Evolutionary conservation across 2,329 filamentous ascomycete genomes (phyloP), one percentile per base, ranked within the genome.

Genomic region (Aureobasidium sp.): DNA sequence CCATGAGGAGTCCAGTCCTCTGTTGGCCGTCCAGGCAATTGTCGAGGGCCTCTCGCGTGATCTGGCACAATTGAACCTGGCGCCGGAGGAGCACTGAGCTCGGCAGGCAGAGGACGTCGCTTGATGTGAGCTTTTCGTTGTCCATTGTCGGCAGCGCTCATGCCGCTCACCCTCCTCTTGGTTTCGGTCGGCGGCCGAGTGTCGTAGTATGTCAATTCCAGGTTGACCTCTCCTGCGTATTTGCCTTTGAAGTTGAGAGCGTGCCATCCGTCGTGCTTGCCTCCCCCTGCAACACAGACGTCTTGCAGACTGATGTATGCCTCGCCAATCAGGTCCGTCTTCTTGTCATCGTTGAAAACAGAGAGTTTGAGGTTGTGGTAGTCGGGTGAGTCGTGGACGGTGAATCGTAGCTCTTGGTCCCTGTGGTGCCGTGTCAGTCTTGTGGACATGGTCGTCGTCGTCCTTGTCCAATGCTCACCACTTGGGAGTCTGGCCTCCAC

Each of bases 341-440:
- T 94, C 74, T 96, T 97, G 71, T 98, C 93, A 64, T 98, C 93
- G 66, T 95, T 96, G 74, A 98, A 98, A 5, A 97, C 81, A 2
- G 91, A 96, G 14, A 97, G 79, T 68, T 98, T 98, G 54, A 98
- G 79, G 67, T 90, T 88, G 71, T 89, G 90, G 74, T 98, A 98
- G 71, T 98, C 93, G 16, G 90, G 85, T 14, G 90, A 96, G 65
- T 97, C 90, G 77, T 96, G 91, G 14, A 98, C 93, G 39, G 82
- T 88, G 66, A 97, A 98, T 57, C 93, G 88, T 39, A 98, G 80
- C 70, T 98, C 93, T 71, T 97, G 89, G 69, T 98, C 93, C 93
- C 93, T 98, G 64, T 22, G 59, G 42, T 53, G 42, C 35, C 16
- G 4, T 16, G 52, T 59, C 55, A 59, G 55, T 45, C 24, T 4